Evolutionary conservation across 2,329 filamentous ascomycete species (phyloP).

Genomic region (Tolypocladium ophioglossoides): DNA sequence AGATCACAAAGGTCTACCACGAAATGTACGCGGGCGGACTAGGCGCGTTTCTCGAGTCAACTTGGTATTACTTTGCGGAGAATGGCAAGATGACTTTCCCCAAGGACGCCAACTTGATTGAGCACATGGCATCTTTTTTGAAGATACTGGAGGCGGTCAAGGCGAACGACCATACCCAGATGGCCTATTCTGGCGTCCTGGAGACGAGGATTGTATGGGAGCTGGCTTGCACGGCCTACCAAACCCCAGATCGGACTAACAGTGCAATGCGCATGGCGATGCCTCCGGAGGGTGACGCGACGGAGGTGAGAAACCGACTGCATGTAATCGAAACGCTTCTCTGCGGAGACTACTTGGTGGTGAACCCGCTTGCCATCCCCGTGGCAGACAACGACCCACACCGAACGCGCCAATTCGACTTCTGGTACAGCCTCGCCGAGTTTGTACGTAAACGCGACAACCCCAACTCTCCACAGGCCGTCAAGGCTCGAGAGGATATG

Average conservation of each 20-base stretch:
- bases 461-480: conserved; percentile 27
- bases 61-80: conserved; percentile 59
- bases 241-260: conserved; percentile 24
- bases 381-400: conserved; percentile 41
- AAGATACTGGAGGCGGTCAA: conserved; percentile 38
- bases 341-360: conserved; percentile 54
- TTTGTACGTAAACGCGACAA: conserved; percentile 51
- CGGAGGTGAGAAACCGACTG: conserved; percentile 59
- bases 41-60: conserved; percentile 68
- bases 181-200: conserved; percentile 41
- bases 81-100: conserved; percentile 35
- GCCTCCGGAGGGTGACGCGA: conserved; percentile 45
- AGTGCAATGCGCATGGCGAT: conserved; percentile 21
- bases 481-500: conserved; percentile 52
- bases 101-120: conserved; percentile 46
- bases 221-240: conserved; percentile 39
- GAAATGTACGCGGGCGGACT: conserved; percentile 68
- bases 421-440: conserved; percentile 71
- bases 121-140: conserved; percentile 58
- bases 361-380: conserved; percentile 44
- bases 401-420: conserved; percentile 56
- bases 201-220: conserved; percentile 52
- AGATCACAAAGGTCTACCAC: conserved; percentile 61
- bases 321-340: conserved; percentile 67
- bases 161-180: conserved; percentile 38